Evolutionary conservation across 345 rosid species (phyloP).

Genomic region (Gossypium thurberi): DNA sequence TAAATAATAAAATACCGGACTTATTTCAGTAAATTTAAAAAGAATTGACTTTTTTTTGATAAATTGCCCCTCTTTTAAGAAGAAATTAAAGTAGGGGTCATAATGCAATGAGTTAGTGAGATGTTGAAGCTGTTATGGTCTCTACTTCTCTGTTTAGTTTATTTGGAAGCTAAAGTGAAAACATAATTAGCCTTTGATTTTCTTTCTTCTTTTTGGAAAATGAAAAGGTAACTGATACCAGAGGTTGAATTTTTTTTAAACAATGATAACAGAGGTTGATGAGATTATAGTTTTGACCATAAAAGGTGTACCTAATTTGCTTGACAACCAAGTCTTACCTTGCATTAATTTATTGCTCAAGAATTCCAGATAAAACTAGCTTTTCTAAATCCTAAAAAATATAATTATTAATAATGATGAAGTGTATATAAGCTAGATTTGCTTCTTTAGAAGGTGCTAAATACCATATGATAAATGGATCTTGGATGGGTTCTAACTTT

Average conservation of each 20-base stretch:
- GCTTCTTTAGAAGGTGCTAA: too few relatives aligned
- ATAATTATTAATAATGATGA: too few relatives aligned
- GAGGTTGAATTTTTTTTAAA: not conserved
- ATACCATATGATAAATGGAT: too few relatives aligned
- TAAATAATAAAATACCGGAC: too few relatives aligned
- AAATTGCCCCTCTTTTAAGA: too few relatives aligned
- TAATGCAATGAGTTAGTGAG: not conserved
- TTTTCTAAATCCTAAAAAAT: not conserved
- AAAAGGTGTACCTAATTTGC: conserved; percentile 14
- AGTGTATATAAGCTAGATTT: too few relatives aligned
- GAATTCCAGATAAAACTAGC: not conserved
- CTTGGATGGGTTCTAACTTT: too few relatives aligned
- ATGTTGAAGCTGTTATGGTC: conserved; percentile 21
- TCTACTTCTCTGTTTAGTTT: conserved; percentile 17
- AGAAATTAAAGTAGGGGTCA: not conserved
- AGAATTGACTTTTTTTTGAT: too few relatives aligned
- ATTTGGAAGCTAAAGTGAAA: not conserved
- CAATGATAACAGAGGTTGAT: not conserved
- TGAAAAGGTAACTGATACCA: too few relatives aligned
- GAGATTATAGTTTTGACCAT: conserved; percentile 21
- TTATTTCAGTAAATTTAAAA: too few relatives aligned
- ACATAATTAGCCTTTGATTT: conserved; percentile 21
- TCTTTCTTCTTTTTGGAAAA: too few relatives aligned
- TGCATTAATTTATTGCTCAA: not conserved
- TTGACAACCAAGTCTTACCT: conserved; percentile 9